A percentile compares a stretch with the other conserved stretches of the same genome.
These are phyloP conservation scores for Tetradesmus obliquus DNA, from an alignment of 139 green algal species.

Conservation along the genomic window DNA sequence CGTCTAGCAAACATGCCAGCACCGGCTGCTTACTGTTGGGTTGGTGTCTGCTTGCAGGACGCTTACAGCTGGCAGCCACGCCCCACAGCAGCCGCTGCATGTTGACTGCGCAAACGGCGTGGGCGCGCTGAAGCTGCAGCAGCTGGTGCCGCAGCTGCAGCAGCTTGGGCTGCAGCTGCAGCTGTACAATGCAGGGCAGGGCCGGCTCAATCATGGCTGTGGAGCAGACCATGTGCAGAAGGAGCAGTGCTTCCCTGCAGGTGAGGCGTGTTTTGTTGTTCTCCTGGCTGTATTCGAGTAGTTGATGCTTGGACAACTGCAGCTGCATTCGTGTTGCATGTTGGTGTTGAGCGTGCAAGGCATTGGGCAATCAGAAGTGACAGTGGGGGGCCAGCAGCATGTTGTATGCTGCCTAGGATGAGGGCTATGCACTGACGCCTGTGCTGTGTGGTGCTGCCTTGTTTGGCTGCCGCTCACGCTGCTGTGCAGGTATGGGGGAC, in stretches of 20 bases:
- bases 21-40: not conserved
- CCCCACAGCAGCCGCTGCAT: conserved; percentile 51
- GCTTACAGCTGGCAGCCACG: not conserved
- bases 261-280: conserved; percentile 52
- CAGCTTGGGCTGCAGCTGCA: conserved; percentile 66
- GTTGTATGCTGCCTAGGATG: not conserved
- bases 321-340: too few species aligned
- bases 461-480: not conserved
- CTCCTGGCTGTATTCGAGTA: not conserved
- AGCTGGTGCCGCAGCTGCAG: conserved; percentile 49
- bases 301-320: too few species aligned
- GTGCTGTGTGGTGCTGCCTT: not conserved
- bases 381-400: not conserved
- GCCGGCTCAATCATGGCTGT: conserved; percentile 84
- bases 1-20: not conserved
- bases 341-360: too few species aligned
- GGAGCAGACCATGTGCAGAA: conserved; percentile 98
- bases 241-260: conserved; percentile 60
- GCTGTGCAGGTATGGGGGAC: conserved; percentile 28
- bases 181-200: conserved; percentile 64
- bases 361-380: too few species aligned
- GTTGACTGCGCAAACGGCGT: conserved; percentile 98
- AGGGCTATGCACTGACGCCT: not conserved
- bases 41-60: not conserved
- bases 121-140: conserved; percentile 77